phyloP scores from a whole-genome alignment of 1,284 basidiomycete species.

The Pyrrhoderma noxium region DNA sequence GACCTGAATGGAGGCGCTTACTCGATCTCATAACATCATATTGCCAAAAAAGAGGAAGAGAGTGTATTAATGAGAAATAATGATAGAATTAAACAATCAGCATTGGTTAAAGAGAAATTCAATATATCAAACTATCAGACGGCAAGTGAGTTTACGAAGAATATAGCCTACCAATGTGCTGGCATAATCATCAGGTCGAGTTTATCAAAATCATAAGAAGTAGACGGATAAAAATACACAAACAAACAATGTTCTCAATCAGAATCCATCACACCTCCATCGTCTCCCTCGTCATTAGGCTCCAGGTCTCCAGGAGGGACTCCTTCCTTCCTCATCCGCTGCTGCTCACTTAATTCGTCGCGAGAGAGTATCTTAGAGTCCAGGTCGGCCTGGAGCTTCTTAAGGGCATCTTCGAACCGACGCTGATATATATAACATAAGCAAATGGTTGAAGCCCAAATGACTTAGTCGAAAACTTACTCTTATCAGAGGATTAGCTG shows the following conservation, averaged over 20 bases:
- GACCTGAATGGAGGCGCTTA: no score
- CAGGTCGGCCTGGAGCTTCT: constrained; percentile 80
- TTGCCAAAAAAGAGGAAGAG: no score
- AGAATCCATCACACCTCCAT: constrained; percentile 28
- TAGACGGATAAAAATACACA: no score
- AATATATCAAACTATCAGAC: no score
- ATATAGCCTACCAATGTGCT: no score
- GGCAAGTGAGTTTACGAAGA: no score
- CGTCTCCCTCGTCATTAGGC: constrained; percentile 35
- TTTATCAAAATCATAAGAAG: no score
- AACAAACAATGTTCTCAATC: neutral
- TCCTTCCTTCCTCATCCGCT: constrained; percentile 59
- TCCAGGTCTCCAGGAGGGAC: constrained; percentile 39
- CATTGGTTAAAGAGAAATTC: no score
- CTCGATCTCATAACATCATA: no score
- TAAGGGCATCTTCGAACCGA: constrained; percentile 89
- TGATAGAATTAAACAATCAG: no score
- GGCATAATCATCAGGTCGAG: no score
- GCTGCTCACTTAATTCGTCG: constrained; percentile 69
- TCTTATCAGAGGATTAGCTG: constrained; percentile 84
- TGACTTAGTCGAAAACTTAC: constrained; percentile 31
- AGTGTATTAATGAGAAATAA: no score
- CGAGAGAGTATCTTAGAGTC: constrained; percentile 80
- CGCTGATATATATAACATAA: constrained; percentile 41
- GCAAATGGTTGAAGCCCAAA: constrained; percentile 5